Conservation (phyloP, 1,139 yeast genomes). For the Pichia norvegensis region DNA sequence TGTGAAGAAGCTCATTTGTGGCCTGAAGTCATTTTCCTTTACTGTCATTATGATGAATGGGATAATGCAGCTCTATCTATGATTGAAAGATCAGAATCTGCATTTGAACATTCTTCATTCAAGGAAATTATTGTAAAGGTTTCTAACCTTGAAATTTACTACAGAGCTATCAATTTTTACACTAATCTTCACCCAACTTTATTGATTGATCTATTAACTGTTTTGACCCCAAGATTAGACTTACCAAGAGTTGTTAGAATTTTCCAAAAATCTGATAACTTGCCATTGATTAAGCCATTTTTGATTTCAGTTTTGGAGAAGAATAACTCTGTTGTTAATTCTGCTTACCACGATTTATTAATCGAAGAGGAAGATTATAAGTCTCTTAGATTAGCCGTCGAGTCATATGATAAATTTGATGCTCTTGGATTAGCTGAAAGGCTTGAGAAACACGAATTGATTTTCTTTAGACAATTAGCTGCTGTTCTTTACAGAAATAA, state of each 20-base stretch:
- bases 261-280: slow-evolving; percentile 90
- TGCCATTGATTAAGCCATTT: slow-evolving; percentile 93
- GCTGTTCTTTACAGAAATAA: slow-evolving; percentile 90
- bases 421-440: slow-evolving; percentile 88
- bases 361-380: slow-evolving; percentile 96
- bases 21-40: slow-evolving; percentile 92
- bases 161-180: slow-evolving; percentile 93
- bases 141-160: slow-evolving; percentile 91
- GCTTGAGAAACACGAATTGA: slow-evolving; percentile 81
- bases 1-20: slow-evolving; percentile 92
- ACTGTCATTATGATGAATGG: slow-evolving; percentile 99
- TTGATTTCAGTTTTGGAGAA: slow-evolving; percentile 84
- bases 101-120: slow-evolving; percentile 89
- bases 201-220: slow-evolving; percentile 78
- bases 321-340: slow-evolving; percentile 85
- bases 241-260: slow-evolving; percentile 92
- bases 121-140: slow-evolving; percentile 93
- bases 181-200: slow-evolving; percentile 87
- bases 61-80: slow-evolving; percentile 97
- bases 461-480: slow-evolving; percentile 93
- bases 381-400: slow-evolving; percentile 80
- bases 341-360: slow-evolving; percentile 90
- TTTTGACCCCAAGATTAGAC: slow-evolving; percentile 84
- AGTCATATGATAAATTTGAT: slow-evolving; percentile 84
- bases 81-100: slow-evolving; percentile 90